phyloP scores from a whole-genome alignment of 768 basidiomycete species.

The Sporobolomyces pararoseus region DNA sequence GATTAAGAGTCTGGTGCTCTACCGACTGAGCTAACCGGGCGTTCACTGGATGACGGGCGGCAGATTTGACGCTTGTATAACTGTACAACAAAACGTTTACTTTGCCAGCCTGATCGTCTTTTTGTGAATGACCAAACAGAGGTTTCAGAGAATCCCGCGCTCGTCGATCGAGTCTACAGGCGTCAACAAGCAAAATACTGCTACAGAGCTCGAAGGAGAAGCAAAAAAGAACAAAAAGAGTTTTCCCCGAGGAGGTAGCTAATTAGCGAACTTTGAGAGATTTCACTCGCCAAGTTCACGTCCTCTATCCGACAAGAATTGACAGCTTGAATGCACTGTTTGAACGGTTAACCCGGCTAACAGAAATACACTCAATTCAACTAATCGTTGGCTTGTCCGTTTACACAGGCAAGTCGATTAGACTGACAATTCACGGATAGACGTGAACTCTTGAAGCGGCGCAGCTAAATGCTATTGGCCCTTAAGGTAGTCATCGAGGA shows the following conservation, averaged over 20 bases:
- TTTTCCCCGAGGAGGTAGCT: conserved; percentile 31
- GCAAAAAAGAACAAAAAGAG: conserved; percentile 18
- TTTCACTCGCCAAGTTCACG: conserved; percentile 15
- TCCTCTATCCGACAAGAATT: conserved; percentile 40
- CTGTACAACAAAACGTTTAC: background rate
- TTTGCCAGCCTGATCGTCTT: no score
- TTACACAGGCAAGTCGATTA: conserved; percentile 12
- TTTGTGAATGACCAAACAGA: no score
- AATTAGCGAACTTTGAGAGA: conserved; percentile 27
- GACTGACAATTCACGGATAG: conserved; percentile 32
- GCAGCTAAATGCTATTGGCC: conserved; percentile 23
- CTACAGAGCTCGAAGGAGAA: background rate
- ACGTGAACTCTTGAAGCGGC: conserved; percentile 13
- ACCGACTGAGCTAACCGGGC: conserved; percentile 38
- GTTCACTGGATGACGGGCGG: background rate
- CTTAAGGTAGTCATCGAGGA: conserved; percentile 4
- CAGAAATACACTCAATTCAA: conserved; percentile 11
- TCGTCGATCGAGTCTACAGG: no score
- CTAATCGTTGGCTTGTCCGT: background rate
- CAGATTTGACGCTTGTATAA: background rate
- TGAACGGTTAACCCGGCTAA: conserved; percentile 30
- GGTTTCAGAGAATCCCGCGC: no score
- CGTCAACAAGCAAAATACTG: background rate
- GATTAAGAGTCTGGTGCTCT: conserved; percentile 40
- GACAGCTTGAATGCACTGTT: conserved; percentile 2